These are phyloP conservation scores for Tarenaya hassleriana DNA, from an alignment of 345 rosid species.

Conservation along the genomic window DNA sequence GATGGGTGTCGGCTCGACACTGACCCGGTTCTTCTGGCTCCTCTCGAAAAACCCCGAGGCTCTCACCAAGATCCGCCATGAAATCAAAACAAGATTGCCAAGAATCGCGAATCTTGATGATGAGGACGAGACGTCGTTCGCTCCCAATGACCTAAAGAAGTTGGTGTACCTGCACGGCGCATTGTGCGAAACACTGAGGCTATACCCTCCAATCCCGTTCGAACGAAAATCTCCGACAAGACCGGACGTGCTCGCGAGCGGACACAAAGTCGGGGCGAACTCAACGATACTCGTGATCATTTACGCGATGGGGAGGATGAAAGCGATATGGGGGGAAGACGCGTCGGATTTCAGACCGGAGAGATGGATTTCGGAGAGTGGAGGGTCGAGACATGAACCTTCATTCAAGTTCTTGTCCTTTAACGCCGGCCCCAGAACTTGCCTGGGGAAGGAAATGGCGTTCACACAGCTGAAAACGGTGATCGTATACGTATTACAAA, in stretches of 20 bases:
- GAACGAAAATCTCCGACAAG: conserved; percentile 3
- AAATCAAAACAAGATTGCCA: conserved; percentile 12
- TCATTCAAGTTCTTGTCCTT: conserved; percentile 20
- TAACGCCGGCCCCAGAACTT: conserved; percentile 16
- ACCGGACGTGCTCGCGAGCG: conserved; percentile 31
- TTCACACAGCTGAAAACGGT: conserved; percentile 19
- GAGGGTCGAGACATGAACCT: conserved; percentile 13
- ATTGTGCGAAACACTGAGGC: conserved; percentile 26
- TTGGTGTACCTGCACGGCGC: conserved; percentile 30
- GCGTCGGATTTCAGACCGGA: conserved; percentile 27
- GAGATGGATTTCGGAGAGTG: conserved; percentile 14
- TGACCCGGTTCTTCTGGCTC: conserved; percentile 49
- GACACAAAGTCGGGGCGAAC: conserved; percentile 19
- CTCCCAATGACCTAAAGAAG: conserved; percentile 6
- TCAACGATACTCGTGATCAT: conserved; percentile 7
- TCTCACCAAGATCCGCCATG: conserved; percentile 34
- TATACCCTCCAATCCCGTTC: conserved; percentile 26
- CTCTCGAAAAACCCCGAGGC: conserved; percentile 35
- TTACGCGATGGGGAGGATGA: conserved; percentile 30
- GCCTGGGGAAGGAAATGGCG: conserved; percentile 19
- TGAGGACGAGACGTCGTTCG: background rate
- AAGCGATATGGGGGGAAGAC: conserved; percentile 25
- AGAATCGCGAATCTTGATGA: background rate
- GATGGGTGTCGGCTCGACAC: conserved; percentile 31
- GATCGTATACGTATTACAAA: conserved; percentile 9